Evolutionary conservation across 1,139 yeast species (phyloP), one percentile per base, ranked within the genome.

Genomic region (Suhomyces wounanorum): DNA sequence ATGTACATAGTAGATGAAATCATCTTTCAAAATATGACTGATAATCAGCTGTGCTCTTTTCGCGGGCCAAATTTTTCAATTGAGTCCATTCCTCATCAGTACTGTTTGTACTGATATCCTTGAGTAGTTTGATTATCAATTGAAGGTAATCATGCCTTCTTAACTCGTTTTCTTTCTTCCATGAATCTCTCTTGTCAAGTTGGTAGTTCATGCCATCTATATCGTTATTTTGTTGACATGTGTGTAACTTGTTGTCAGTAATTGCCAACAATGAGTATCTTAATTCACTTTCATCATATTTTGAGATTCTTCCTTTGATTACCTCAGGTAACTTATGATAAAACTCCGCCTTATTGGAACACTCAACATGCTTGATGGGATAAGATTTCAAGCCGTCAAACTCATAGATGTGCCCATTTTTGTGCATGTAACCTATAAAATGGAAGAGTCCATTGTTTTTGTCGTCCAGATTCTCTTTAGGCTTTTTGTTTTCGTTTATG

Each of bases 301-400:
- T 70, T 13, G 65, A 57, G 8, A 84, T 78, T 48, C 89, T 69
- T 36, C 72, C 66, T 54, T 67, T 71, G 18, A 85, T 62, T 1
- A 82, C 77, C 18, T 60, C 54, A 1, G 83, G 78, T 43, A 82
- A 63, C 58, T 71, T 73, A 6, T 63, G 65, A 40, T 73, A 65
- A 55, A 83, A 82, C 43, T 79, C 78, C 2, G 72, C 75, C 31
- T 69, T 65, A 4, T 66, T 57, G 3, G 50, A 52, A 57, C 84
- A 79, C 6, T 53, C 63, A 0, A 72, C 80, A 60, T 85, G 90
- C 41, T 66, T 67, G 41, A 85, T 83, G 0, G 90, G 89, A 48
- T 65, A 75, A n/a, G 69, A 72, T 53, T 81, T 82, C 47, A 85
- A 72, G 1, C 91, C 91, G 60, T 85, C 91, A 46, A 85, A 69